phyloP scores from a whole-genome alignment of 345 rosid species.

The Euphorbia peplus region DNA sequence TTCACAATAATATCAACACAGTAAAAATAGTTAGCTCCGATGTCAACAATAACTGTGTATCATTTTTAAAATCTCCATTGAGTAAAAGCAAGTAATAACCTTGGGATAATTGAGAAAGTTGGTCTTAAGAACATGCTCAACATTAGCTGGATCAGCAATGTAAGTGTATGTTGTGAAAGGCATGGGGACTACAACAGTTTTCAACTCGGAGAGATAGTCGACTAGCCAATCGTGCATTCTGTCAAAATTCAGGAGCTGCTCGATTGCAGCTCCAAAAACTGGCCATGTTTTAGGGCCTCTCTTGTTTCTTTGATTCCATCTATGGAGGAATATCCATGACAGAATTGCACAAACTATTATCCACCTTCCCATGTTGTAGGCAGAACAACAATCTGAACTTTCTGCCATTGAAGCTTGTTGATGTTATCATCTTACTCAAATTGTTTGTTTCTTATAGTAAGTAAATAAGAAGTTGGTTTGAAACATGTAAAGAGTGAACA shows the following conservation, averaged over 20 bases:
- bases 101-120: constrained; percentile 85
- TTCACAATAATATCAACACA: constrained; percentile 1
- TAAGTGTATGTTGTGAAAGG: constrained; percentile 83
- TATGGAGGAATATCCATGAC: constrained; percentile 63
- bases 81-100: constrained; percentile 43
- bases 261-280: constrained; percentile 78
- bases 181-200: constrained; percentile 83
- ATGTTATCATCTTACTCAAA: background rate
- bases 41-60: too few relatives aligned
- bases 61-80: too few relatives aligned
- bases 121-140: constrained; percentile 85
- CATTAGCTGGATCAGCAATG: constrained; percentile 88
- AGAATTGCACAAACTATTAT: constrained; percentile 42
- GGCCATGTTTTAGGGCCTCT: constrained; percentile 97
- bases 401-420: background rate
- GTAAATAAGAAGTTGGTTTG: constrained; percentile 21
- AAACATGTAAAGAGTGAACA: constrained; percentile 14
- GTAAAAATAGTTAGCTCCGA: background rate
- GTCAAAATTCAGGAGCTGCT: constrained; percentile 71
- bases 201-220: constrained; percentile 51
- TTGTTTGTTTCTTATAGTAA: constrained; percentile 27
- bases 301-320: constrained; percentile 70
- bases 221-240: constrained; percentile 96
- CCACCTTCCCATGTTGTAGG: constrained; percentile 37
- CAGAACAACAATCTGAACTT: too few relatives aligned